Evolutionary conservation across 108 stramenopile genomes (phyloP), one percentile per base, ranked within the genome.

Genomic region (Cyclotella choctawhatcheeana): DNA sequence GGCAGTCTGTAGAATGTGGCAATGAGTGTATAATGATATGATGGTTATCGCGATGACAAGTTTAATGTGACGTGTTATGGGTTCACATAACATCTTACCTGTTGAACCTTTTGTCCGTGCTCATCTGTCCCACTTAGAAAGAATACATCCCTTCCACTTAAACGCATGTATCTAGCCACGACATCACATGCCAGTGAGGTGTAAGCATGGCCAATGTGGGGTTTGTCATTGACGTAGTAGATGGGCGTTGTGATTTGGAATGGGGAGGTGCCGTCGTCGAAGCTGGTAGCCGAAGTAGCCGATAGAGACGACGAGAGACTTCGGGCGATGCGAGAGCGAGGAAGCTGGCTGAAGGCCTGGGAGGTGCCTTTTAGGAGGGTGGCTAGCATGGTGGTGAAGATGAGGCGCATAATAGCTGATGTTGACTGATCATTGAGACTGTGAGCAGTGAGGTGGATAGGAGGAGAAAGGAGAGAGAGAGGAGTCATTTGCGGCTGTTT

Each of bases 121-220:
- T 99, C 99, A 82, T 99, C 99, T 7, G 97, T 96, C 34, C 99
- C 99, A 45, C 82, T 96, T 27, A 97, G 77, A 73, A 99, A 98
- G 82, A 91, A 96, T 0, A 97, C 97, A 26, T 91, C 86, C 2
- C 93, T 82, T 4, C 97, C 97, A 25, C 79, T 82, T 24, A 97
- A 71, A n/a, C 97, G 84, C 96, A 93, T 89, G 84, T 91, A 99
- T 58, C 99, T 84, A 5, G 97, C 96, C 65, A 98, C 72, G 29
- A 97, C 95, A 77, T 99, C 99, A 73, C 96, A 96, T 37, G 97
- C 96, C 22, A 95, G 54, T 13, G 92, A 90, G 21, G 98, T 98
- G 93, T 98, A 99, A 18, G 98, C 97, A 82, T 99, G 99, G 40
- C 99, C 99, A 51, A 99, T 96, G 84, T 99, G 99, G 21, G 98